phyloP scores from a whole-genome alignment of 2,329 filamentous ascomycete genomes.

The Penicillium sp. region DNA sequence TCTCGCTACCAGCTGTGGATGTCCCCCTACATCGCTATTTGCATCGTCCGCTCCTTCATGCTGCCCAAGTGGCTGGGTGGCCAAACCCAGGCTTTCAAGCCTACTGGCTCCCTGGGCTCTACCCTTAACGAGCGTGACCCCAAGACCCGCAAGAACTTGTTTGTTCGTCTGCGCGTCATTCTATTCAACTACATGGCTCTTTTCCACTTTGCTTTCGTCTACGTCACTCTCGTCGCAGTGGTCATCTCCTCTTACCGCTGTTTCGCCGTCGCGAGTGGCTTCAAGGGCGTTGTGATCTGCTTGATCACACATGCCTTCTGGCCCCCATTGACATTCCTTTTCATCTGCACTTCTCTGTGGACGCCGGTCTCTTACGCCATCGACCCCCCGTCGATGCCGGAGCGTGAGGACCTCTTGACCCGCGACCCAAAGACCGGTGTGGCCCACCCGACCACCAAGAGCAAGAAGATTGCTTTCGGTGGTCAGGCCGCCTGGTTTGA shows the following conservation, averaged over 20 bases:
- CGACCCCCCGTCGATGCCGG: slow-evolving; percentile 58
- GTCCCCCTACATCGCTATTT: slow-evolving; percentile 61
- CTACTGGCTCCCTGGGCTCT: slow-evolving; percentile 59
- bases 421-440: slow-evolving; percentile 55
- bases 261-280: slow-evolving; percentile 42
- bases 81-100: slow-evolving; percentile 59
- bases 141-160: slow-evolving; percentile 42
- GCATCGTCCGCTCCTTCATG: slow-evolving; percentile 59
- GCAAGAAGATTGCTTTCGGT: slow-evolving; percentile 58
- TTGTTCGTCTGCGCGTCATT: slow-evolving; percentile 55
- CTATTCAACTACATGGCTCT: slow-evolving; percentile 57
- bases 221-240: slow-evolving; percentile 54
- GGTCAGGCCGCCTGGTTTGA: slow-evolving; percentile 59
- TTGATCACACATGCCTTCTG: slow-evolving; percentile 63
- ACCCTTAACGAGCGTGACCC: slow-evolving; percentile 59
- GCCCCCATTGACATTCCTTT: slow-evolving; percentile 61
- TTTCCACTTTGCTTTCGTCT: slow-evolving; percentile 58
- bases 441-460: slow-evolving; percentile 45
- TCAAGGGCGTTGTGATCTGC: slow-evolving; percentile 48
- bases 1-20: slow-evolving; percentile 62
- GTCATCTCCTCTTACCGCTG: slow-evolving; percentile 54
- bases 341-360: slow-evolving; percentile 57
- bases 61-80: slow-evolving; percentile 62
- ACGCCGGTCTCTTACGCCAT: slow-evolving; percentile 62
- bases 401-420: slow-evolving; percentile 57